Evolutionary conservation across 441 rosid genomes (phyloP).

Genomic region (Pelargonium fulgidum): DNA sequence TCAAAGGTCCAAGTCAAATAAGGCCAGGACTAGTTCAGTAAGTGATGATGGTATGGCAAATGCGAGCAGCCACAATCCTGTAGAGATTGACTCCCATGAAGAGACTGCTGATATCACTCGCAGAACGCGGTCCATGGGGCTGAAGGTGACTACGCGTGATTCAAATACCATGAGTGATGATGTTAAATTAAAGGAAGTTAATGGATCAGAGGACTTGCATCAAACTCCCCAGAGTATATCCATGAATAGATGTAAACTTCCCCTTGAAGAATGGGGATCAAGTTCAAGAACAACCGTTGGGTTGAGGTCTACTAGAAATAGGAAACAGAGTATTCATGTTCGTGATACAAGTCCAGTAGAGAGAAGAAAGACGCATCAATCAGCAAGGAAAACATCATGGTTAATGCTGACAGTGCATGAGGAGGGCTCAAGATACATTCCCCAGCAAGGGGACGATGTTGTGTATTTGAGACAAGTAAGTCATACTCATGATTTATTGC

Average conservation of each 20-base stretch:
- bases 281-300: slow-evolving; percentile 62
- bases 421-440: slow-evolving; percentile 90
- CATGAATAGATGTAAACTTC: slow-evolving; percentile 37
- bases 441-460: slow-evolving; percentile 83
- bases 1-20: slow-evolving; percentile 59
- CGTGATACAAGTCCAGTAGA: slow-evolving; percentile 53
- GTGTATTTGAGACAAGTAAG: slow-evolving; percentile 89
- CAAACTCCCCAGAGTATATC: slow-evolving; percentile 25
- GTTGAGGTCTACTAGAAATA: slow-evolving; percentile 74
- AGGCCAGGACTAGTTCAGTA: slow-evolving; percentile 37
- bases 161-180: slow-evolving; percentile 20
- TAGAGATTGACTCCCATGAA: slow-evolving; percentile 34
- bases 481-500: slow-evolving; percentile 12
- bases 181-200: slow-evolving; percentile 25
- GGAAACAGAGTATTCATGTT: slow-evolving; percentile 56
- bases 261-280: slow-evolving; percentile 58
- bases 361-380: slow-evolving; percentile 45
- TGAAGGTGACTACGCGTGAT: slow-evolving; percentile 29
- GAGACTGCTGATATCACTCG: slow-evolving; percentile 34
- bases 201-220: slow-evolving; percentile 34
- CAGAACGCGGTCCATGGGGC: slow-evolving; percentile 32
- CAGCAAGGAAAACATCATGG: slow-evolving; percentile 66
- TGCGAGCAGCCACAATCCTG: slow-evolving; percentile 33
- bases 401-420: slow-evolving; percentile 70
- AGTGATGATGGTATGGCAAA: slow-evolving; percentile 31